Evolutionary conservation across 2,329 filamentous ascomycete species (phyloP).

Genomic region (Cercospora sojina): DNA sequence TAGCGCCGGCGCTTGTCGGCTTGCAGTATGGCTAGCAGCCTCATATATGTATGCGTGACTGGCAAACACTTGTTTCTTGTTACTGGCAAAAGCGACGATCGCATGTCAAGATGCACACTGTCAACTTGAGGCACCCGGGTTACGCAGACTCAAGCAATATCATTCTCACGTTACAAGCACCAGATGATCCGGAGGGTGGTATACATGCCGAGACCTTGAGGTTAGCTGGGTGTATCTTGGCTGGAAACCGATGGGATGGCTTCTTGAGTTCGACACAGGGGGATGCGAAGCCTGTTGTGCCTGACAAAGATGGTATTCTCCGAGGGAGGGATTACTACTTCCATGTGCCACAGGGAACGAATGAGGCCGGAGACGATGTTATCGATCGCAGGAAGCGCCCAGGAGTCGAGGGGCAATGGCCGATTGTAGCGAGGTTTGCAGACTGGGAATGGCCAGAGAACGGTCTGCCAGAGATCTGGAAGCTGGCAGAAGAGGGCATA

Average conservation of each 20-base stretch:
- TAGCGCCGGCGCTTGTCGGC: neutral
- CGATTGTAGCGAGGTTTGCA: neutral
- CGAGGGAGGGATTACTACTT: neutral
- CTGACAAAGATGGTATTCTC: neutral
- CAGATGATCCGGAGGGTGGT: constrained; percentile 15
- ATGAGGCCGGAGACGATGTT: neutral
- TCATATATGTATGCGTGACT: neutral
- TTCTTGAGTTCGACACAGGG: constrained; percentile 6
- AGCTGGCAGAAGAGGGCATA: neutral
- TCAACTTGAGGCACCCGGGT: constrained; percentile 10
- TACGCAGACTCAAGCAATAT: constrained; percentile 11
- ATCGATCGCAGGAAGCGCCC: neutral
- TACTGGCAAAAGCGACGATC: neutral
- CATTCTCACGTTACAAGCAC: constrained; percentile 13
- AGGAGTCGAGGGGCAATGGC: neutral
- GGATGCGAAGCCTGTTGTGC: neutral
- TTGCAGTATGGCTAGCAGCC: neutral
- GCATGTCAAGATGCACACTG: neutral
- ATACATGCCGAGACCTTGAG: constrained; percentile 14
- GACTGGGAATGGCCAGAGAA: neutral
- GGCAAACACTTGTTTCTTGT: neutral
- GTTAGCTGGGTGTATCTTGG: constrained; percentile 2
- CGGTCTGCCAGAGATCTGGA: neutral
- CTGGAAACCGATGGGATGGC: constrained; percentile 14
- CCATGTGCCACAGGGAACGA: neutral